These are phyloP conservation scores for Harringtonia aguacate DNA, from an alignment of 2,329 filamentous ascomycete genomes.

Conservation along the genomic window DNA sequence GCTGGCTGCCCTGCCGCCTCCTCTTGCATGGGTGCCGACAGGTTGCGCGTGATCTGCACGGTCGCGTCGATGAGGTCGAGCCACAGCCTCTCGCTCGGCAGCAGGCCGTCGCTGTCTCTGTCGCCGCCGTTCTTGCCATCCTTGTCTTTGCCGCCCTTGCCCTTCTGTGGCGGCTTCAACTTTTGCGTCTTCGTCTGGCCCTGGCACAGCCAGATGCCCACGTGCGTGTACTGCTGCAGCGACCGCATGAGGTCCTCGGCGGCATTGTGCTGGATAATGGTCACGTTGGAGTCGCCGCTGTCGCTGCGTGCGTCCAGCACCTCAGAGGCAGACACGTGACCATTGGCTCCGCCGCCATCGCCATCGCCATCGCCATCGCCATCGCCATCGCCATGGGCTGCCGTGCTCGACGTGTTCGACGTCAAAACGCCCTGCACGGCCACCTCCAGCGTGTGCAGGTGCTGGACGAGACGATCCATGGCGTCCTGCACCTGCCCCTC, in stretches of 20 bases:
- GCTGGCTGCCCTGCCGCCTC: slow-evolving; percentile 6
- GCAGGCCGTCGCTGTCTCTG: slow-evolving; percentile 36
- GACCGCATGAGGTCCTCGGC: slow-evolving; percentile 65
- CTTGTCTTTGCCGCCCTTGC: slow-evolving; percentile 17
- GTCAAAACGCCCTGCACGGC: slow-evolving; percentile 64
- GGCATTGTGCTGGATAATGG: slow-evolving; percentile 31
- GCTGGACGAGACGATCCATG: slow-evolving; percentile 74
- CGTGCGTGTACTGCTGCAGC: slow-evolving; percentile 79
- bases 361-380: slow-evolving; percentile 22
- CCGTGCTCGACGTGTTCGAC: neutral
- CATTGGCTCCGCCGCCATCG: no score
- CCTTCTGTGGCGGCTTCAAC: neutral
- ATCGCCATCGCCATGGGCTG: slow-evolving; percentile 24
- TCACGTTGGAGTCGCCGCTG: slow-evolving; percentile 6
- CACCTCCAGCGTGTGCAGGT: slow-evolving; percentile 69
- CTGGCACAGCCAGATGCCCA: slow-evolving; percentile 94
- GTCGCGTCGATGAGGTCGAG: slow-evolving; percentile 48
- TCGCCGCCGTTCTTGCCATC: slow-evolving; percentile 35
- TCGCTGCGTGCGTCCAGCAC: neutral
- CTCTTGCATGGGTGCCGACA: slow-evolving; percentile 44
- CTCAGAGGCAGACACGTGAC: neutral
- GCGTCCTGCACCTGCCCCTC: slow-evolving; percentile 76
- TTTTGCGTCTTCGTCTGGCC: slow-evolving; percentile 56
- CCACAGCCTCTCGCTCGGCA: slow-evolving; percentile 47
- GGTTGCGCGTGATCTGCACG: slow-evolving; percentile 52